Evolutionary conservation across 2,329 filamentous ascomycete species (phyloP).

Genomic region (Colletotrichum acutatum): DNA sequence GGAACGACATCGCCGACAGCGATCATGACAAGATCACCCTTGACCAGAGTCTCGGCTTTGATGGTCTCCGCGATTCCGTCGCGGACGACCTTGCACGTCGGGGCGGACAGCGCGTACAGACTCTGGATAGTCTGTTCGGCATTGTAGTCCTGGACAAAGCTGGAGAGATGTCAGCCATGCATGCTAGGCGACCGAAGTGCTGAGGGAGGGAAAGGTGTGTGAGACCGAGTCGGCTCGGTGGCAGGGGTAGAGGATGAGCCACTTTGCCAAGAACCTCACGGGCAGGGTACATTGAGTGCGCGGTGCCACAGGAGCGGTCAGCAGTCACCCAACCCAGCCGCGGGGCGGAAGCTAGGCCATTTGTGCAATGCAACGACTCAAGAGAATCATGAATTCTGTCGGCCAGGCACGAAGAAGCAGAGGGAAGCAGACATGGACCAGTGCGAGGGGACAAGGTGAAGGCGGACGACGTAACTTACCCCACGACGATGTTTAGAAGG

Average conservation of each 20-base stretch:
- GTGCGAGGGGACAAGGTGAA: neutral
- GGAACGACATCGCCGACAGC: slow-evolving; percentile 76
- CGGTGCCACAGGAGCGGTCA: neutral
- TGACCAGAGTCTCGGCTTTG: slow-evolving; percentile 69
- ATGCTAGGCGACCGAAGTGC: slow-evolving; percentile 38
- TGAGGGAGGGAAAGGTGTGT: neutral
- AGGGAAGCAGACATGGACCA: neutral
- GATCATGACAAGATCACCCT: slow-evolving; percentile 72
- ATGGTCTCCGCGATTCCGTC: slow-evolving; percentile 61
- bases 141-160: slow-evolving; percentile 69
- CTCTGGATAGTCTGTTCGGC: slow-evolving; percentile 73
- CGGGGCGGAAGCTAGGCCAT: neutral
- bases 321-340: slow-evolving; percentile 25
- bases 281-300: neutral
- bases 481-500: slow-evolving; percentile 74
- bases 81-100: slow-evolving; percentile 69
- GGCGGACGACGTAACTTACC: slow-evolving; percentile 54
- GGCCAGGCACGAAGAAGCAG: neutral
- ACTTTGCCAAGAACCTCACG: neutral
- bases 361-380: neutral
- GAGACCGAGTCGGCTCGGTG: neutral
- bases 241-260: neutral
- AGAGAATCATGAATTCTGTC: neutral
- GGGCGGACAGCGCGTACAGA: slow-evolving; percentile 66
- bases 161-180: slow-evolving; percentile 45